Conservation (phyloP, 306 rosid species). For the Trifolium pratense region DNA sequence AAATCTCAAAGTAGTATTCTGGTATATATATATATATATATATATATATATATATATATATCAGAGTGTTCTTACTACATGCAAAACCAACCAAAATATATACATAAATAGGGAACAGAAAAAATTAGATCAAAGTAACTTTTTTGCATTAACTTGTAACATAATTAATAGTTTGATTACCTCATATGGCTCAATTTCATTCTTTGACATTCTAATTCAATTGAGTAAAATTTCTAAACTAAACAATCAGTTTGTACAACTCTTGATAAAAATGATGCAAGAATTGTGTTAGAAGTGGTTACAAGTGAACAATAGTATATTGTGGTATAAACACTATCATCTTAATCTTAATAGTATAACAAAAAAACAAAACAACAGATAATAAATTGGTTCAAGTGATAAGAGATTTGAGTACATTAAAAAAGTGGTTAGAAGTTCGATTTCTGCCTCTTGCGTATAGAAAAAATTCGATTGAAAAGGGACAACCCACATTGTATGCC, state of each 20-base stretch:
- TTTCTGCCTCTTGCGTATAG: too few species aligned
- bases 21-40: slow-evolving; percentile 23
- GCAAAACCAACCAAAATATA: slow-evolving; percentile 21
- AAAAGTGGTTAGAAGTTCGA: too few species aligned
- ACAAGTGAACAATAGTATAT: too few species aligned
- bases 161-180: not conserved
- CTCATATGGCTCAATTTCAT: not conserved
- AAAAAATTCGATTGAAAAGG: too few species aligned
- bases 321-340: too few species aligned
- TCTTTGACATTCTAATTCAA: not conserved
- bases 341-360: too few species aligned
- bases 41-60: slow-evolving; percentile 31
- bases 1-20: not conserved
- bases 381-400: too few species aligned
- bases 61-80: slow-evolving; percentile 15
- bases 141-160: not conserved
- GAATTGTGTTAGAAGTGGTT: too few species aligned
- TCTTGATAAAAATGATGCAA: not conserved
- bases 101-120: slow-evolving; percentile 10
- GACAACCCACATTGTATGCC: too few species aligned
- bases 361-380: too few species aligned
- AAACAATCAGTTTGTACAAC: not conserved
- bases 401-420: too few species aligned
- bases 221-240: not conserved
- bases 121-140: slow-evolving; percentile 3